A percentile compares a stretch with the other conserved stretches of the same genome.
These are phyloP conservation scores for Diaporthe amygdali DNA, from an alignment of 2,329 filamentous ascomycete species.

Conservation along the genomic window DNA sequence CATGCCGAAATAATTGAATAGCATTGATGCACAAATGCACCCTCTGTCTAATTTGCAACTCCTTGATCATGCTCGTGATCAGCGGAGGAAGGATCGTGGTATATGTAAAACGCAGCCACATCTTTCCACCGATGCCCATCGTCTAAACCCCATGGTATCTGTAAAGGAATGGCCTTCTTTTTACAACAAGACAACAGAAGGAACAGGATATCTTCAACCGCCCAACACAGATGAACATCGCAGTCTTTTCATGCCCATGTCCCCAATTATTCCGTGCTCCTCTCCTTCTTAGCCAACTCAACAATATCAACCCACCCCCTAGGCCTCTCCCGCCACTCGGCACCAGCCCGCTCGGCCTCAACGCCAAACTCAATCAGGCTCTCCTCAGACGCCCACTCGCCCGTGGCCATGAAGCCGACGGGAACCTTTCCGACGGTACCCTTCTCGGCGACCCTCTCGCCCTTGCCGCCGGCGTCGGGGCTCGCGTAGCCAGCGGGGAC, in stretches of 20 bases:
- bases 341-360: constrained; percentile 48
- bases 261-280: constrained; percentile 21
- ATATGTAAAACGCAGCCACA: neutral
- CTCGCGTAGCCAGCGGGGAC: constrained; percentile 51
- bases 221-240: neutral
- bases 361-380: constrained; percentile 53
- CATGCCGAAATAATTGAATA: neutral
- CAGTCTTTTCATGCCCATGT: too few relatives aligned
- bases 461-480: constrained; percentile 38
- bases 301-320: constrained; percentile 53
- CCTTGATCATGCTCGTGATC: neutral
- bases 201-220: neutral
- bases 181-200: neutral
- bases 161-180: neutral
- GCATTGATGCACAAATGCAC: neutral
- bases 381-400: constrained; percentile 59
- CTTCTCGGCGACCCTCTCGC: constrained; percentile 37
- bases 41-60: neutral
- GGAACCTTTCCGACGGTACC: constrained; percentile 49
- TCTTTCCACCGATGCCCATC: neutral
- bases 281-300: constrained; percentile 37
- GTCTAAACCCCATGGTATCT: constrained; percentile 4
- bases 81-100: constrained; percentile 3
- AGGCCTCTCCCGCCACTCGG: constrained; percentile 38
- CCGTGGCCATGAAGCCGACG: constrained; percentile 60